Percentiles rank a stretch among this genome's conserved stretches.
Conservation (phyloP, 2,329 filamentous ascomycete species). For the Ilyonectria mors-panacis region DNA sequence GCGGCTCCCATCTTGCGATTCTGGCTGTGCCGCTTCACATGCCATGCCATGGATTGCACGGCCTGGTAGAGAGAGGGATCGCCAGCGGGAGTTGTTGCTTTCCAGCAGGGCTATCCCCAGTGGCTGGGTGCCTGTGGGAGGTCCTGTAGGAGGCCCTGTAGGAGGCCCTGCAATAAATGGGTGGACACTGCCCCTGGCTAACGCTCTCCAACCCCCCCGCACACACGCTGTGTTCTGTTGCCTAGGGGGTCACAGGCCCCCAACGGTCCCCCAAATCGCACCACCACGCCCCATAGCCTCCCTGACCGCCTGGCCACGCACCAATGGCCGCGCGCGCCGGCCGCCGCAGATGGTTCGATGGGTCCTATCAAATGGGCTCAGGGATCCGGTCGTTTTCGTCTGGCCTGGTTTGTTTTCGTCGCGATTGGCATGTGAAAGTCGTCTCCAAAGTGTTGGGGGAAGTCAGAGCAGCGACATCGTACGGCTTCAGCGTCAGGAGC, state of each 20-base stretch:
- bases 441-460: slow-evolving; percentile 24
- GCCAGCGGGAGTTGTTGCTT: slow-evolving; percentile 1
- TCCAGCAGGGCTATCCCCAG: background rate
- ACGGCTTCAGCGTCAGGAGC: slow-evolving; percentile 20
- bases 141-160: background rate
- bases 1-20: slow-evolving; percentile 12
- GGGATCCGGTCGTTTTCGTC: slow-evolving; percentile 31
- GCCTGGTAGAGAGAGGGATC: background rate
- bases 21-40: slow-evolving; percentile 17
- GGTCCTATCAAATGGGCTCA: slow-evolving; percentile 28
- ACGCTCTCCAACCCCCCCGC: background rate
- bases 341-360: slow-evolving; percentile 32
- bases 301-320: slow-evolving; percentile 28
- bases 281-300: slow-evolving; percentile 27
- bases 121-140: background rate
- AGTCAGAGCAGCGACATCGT: slow-evolving; percentile 14
- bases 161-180: background rate
- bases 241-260: slow-evolving; percentile 10
- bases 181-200: slow-evolving; percentile 2
- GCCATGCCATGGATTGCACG: slow-evolving; percentile 23
- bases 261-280: slow-evolving; percentile 19
- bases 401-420: background rate
- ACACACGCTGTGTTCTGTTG: slow-evolving; percentile 4
- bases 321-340: slow-evolving; percentile 23
- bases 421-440: slow-evolving; percentile 28